These are phyloP conservation scores for Cryphonectria naterciae DNA, from an alignment of 2,329 filamentous ascomycete species.

Conservation along the genomic window DNA sequence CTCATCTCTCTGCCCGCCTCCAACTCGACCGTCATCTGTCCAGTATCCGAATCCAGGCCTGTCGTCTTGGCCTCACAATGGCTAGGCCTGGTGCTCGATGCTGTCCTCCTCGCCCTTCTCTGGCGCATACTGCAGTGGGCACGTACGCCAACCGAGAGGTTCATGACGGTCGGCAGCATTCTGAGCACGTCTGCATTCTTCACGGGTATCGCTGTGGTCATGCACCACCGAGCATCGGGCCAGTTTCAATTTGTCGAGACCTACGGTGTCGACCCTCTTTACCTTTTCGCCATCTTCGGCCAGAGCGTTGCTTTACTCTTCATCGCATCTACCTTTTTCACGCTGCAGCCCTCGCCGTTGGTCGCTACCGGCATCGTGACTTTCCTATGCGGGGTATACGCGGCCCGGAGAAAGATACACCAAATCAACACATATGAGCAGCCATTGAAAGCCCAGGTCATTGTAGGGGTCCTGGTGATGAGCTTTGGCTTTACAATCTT, in stretches of 20 bases:
- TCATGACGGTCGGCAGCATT: slow-evolving; percentile 50
- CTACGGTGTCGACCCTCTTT: slow-evolving; percentile 45
- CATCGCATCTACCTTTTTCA: slow-evolving; percentile 50
- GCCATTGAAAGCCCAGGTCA: slow-evolving; percentile 40
- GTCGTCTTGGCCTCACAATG: slow-evolving; percentile 48
- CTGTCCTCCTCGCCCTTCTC: slow-evolving; percentile 48
- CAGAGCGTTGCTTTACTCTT: slow-evolving; percentile 51
- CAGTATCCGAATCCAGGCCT: slow-evolving; percentile 45
- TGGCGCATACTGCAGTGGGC: slow-evolving; percentile 59
- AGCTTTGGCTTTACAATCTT: slow-evolving; percentile 48
- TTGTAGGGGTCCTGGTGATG: slow-evolving; percentile 46
- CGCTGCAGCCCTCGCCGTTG: slow-evolving; percentile 51
- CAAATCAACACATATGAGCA: slow-evolving; percentile 52
- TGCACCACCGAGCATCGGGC: slow-evolving; percentile 24
- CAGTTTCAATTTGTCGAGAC: slow-evolving; percentile 20
- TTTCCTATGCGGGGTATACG: slow-evolving; percentile 46
- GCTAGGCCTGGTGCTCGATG: slow-evolving; percentile 51
- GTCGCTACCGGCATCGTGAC: slow-evolving; percentile 48
- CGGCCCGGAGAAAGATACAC: slow-evolving; percentile 42
- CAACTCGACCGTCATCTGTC: slow-evolving; percentile 58
- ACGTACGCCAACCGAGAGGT: slow-evolving; percentile 49
- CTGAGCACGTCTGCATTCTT: slow-evolving; percentile 46
- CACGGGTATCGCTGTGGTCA: slow-evolving; percentile 43
- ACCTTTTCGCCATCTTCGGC: slow-evolving; percentile 52
- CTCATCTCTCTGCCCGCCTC: slow-evolving; percentile 43